Percentiles rank a stretch among this genome's conserved stretches.
These are phyloP conservation scores for Scutellaria galericulata DNA, from an alignment of 257 asterid genomes.

Conservation along the genomic window DNA sequence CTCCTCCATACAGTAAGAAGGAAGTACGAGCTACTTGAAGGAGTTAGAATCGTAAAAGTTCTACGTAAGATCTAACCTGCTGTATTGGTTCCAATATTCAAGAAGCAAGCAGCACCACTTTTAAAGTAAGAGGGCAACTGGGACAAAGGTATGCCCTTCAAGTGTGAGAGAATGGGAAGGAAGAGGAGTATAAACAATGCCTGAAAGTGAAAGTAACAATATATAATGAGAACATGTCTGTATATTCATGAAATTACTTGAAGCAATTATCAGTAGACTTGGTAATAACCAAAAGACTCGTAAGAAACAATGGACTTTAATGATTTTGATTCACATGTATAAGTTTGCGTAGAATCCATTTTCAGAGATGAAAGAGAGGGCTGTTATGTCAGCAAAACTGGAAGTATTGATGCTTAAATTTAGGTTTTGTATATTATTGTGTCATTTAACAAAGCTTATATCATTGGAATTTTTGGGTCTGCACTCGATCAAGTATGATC, in stretches of 20 bases:
- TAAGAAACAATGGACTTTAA: no score
- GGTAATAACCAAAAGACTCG: constrained; percentile 4
- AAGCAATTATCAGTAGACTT: constrained; percentile 9
- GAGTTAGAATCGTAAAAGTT: not conserved
- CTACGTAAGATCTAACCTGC: constrained; percentile 48
- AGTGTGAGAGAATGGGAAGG: constrained; percentile 73
- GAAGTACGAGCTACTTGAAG: not conserved
- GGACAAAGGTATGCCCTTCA: constrained; percentile 68
- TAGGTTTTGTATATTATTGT: not conserved
- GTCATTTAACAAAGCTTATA: not conserved
- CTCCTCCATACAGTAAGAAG: not conserved
- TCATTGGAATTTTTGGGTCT: not conserved
- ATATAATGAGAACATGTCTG: constrained; percentile 24
- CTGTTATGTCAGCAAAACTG: no score
- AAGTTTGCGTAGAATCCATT: not conserved
- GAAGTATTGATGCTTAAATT: no score
- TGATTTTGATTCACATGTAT: constrained; percentile 5
- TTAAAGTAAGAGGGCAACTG: constrained; percentile 68
- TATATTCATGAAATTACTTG: not conserved
- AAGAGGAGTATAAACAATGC: constrained; percentile 74
- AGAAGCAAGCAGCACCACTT: constrained; percentile 78
- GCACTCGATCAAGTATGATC: not conserved
- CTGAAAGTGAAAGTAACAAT: constrained; percentile 42
- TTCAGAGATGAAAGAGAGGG: no score
- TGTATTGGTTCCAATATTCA: constrained; percentile 57